Evolutionary conservation across 306 rosid species (phyloP), one percentile per base, ranked within the genome.

Genomic region (Spatholobus suberectus): DNA sequence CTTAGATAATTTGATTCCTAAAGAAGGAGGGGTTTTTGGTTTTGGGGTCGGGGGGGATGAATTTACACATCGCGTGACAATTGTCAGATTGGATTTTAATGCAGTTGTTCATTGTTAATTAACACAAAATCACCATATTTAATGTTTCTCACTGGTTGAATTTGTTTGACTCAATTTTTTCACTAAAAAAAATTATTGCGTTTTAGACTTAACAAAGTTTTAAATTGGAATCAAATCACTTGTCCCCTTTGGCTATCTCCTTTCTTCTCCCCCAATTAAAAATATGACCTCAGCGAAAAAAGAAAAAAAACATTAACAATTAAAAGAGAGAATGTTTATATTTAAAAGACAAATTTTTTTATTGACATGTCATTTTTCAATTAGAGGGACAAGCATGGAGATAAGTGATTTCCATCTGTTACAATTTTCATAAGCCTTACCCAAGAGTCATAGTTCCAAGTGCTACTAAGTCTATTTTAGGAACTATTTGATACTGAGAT

Each of bases 1-100:
- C 70, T 57, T 17, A 24, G 77, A 69, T 68, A 59, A 9, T 77
- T 76, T 58, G 71, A 76, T 76, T 58, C 57, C 71, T 10, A 20
- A 75, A 21, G 55, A 40, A 40, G 20, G n/a, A n/a, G n/a, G n/a
- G n/a, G n/a, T n/a, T n/a, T n/a, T n/a, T 15, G 46, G 11, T 62
- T 44, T 23, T 40, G 18, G 55, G 68, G 27, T 62, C 21, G 40
- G 6, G 24, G 63, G 29, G 69, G 79, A 74, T 54, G 51, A 52
- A 74, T 47, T 73, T 54, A 40, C 26, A 54, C 55, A 27, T 8
- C 0, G 57, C 46, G 27, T 63, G 5, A 63, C 63, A 46, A 26
- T 46, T 52, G 3, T 62, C 35, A 46, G 21, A 77, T 65, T 32
- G 21, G 72, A 44, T 43, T 18, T 66, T 47, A 51, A 66, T 78